phyloP scores from a whole-genome alignment of 805 yeast species.

The Yamadazyma akitaensis region DNA sequence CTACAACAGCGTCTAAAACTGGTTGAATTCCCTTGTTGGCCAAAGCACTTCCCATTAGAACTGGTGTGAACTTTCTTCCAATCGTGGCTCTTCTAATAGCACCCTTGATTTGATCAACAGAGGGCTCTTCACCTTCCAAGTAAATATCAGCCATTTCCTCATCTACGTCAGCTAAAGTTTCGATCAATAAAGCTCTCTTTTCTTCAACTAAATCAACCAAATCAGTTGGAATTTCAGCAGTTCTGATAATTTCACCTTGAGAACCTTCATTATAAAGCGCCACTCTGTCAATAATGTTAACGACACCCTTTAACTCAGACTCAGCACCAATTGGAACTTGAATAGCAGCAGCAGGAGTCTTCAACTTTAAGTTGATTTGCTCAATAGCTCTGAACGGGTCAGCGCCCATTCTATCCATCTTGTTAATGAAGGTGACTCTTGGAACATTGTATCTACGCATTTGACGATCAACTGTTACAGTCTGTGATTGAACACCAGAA shows the following conservation, averaged over 20 bases:
- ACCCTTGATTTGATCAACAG: constrained; percentile 73
- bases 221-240: constrained; percentile 70
- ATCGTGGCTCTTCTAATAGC: constrained; percentile 96
- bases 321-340: constrained; percentile 98
- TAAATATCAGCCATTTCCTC: constrained; percentile 94
- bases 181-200: constrained; percentile 80
- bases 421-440: constrained; percentile 91
- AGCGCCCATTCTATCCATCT: constrained; percentile 99
- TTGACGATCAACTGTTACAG: constrained; percentile 98
- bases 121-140: constrained; percentile 86
- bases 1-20: constrained; percentile 93
- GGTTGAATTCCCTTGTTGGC: constrained; percentile 96
- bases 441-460: constrained; percentile 99
- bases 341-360: constrained; percentile 93
- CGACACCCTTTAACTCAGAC: constrained; percentile 79
- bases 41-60: constrained; percentile 97
- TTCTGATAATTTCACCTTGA: constrained; percentile 79
- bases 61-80: constrained; percentile 96
- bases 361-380: constrained; percentile 82
- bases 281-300: constrained; percentile 83
- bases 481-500: constrained; percentile 96
- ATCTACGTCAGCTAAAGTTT: constrained; percentile 96
- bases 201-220: constrained; percentile 82
- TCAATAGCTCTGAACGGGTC: constrained; percentile 94
- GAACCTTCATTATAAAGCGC: constrained; percentile 86